Conservation (phyloP, 2,329 filamentous ascomycete species). For the Cordyceps sp. region DNA sequence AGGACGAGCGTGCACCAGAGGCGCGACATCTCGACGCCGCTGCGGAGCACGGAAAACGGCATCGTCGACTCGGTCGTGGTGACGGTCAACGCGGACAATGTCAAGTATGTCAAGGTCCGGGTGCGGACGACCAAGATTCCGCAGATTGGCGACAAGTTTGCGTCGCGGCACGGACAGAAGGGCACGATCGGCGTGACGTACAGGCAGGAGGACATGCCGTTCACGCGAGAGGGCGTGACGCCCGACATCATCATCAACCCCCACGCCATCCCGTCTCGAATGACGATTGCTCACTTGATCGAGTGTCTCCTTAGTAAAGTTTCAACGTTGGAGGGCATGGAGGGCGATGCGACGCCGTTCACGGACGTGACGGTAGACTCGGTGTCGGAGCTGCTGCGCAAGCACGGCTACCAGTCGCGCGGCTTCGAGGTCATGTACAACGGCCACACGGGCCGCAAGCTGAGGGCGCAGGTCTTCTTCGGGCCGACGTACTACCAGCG, state of each 20-base stretch:
- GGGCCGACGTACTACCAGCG: conserved; percentile 98
- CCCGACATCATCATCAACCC: conserved; percentile 98
- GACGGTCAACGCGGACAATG: conserved; percentile 85
- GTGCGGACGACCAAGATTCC: conserved; percentile 96
- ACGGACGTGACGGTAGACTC: conserved; percentile 95
- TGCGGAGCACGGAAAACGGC: conserved; percentile 90
- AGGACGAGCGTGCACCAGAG: conserved; percentile 81
- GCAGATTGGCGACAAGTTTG: conserved; percentile 98
- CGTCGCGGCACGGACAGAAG: conserved; percentile 97
- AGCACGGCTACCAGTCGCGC: conserved; percentile 89
- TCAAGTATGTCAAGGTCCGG: conserved; percentile 93
- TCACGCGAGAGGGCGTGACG: conserved; percentile 76
- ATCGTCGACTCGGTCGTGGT: conserved; percentile 89
- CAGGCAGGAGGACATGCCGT: conserved; percentile 96
- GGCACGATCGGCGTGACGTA: conserved; percentile 98
- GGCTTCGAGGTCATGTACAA: conserved; percentile 99
- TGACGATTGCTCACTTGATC: conserved; percentile 99
- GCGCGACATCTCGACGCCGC: conserved; percentile 85
- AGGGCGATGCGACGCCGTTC: conserved; percentile 95
- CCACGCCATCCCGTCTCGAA: conserved; percentile 97
- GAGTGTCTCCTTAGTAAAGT: conserved; percentile 97
- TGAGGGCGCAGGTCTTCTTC: conserved; percentile 88
- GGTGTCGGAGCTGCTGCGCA: conserved; percentile 69
- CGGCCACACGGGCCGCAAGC: conserved; percentile 86
- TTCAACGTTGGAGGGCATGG: conserved; percentile 78